A percentile compares a stretch with the other conserved stretches of the same genome.
phyloP scores from a whole-genome alignment of 306 rosid genomes.

The Hippophae rhamnoides region DNA sequence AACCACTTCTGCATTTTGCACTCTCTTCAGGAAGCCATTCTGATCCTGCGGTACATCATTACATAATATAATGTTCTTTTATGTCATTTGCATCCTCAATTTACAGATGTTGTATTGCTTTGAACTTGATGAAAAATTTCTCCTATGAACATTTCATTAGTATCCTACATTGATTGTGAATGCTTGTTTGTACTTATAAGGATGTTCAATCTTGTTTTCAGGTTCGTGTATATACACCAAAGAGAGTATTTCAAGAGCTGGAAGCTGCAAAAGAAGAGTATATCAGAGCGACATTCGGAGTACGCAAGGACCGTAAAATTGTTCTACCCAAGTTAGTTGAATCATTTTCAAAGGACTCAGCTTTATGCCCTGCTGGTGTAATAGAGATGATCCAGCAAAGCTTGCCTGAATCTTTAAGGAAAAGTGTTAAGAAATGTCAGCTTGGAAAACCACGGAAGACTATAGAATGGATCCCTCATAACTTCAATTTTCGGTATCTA shows the following conservation, averaged over 20 bases:
- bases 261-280: slow-evolving; percentile 72
- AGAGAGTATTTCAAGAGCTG: slow-evolving; percentile 59
- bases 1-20: slow-evolving; percentile 80
- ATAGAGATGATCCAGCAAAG: slow-evolving; percentile 65
- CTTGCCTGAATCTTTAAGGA: slow-evolving; percentile 65
- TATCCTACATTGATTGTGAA: too few species aligned
- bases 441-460: slow-evolving; percentile 49
- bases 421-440: slow-evolving; percentile 48
- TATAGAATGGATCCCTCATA: slow-evolving; percentile 78
- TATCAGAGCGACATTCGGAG: slow-evolving; percentile 70
- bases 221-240: slow-evolving; percentile 73
- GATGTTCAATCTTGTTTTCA: slow-evolving; percentile 13
- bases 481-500: slow-evolving; percentile 73
- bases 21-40: slow-evolving; percentile 93
- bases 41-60: slow-evolving; percentile 73
- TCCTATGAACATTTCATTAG: too few species aligned
- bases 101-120: not conserved
- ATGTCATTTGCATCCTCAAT: not conserved
- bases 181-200: too few species aligned
- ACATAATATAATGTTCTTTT: not conserved
- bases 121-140: too few species aligned
- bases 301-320: slow-evolving; percentile 64
- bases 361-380: slow-evolving; percentile 44
- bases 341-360: slow-evolving; percentile 61
- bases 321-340: slow-evolving; percentile 75